Evolutionary conservation across 768 basidiomycete genomes (phyloP), one percentile per base, ranked within the genome.

Genomic region (Rhodosporidiobolus odoratus): DNA sequence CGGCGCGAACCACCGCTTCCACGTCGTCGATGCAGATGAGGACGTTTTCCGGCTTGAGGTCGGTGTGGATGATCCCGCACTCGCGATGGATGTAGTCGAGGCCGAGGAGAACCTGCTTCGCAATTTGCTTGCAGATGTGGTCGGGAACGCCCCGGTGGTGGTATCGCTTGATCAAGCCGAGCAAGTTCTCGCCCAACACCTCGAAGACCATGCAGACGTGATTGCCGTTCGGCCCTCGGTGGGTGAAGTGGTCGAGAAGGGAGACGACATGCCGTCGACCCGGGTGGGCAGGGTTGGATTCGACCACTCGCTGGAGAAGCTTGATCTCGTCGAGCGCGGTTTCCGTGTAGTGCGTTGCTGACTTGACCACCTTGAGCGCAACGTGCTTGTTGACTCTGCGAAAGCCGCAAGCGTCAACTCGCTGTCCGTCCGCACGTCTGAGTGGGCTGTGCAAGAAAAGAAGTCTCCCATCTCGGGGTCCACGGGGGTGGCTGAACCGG

Each of bases 131-230:
- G 74, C 95, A 92, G 74, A 98, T 82, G 59, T 83, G 87, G 84
- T 92, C 90, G 21, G 95, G 94, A 1, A 98, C 94, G 73, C 95
- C 95, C 76, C 95, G 93, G 82, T 92, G 93, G 83, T 98, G 94
- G 82, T 98, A 92, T 17, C 95, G 86, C 81, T 96, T 97, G 85
- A 98, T 96, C 76, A 99, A 85, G 8, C 82, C 93, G 4, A 98
- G 86, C 4, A 99, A 83, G 79, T 95, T 97, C 81, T 99, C 95
- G 69, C 95, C 96, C 15, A 99, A 85, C 34, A 98, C 96, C 80
- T 99, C 96, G 77, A 97, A 97, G 21, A 94, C 91, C 96, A 99
- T 98, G 84, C 96, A 98, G 75, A 99, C 90, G 81, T 99, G 96
- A 23, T 86, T 88, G 45, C 96, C 96, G 79, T 99, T 96, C 16